phyloP scores from a whole-genome alignment of 129 eudicot genomes.

The Pittosporum tobira region DNA sequence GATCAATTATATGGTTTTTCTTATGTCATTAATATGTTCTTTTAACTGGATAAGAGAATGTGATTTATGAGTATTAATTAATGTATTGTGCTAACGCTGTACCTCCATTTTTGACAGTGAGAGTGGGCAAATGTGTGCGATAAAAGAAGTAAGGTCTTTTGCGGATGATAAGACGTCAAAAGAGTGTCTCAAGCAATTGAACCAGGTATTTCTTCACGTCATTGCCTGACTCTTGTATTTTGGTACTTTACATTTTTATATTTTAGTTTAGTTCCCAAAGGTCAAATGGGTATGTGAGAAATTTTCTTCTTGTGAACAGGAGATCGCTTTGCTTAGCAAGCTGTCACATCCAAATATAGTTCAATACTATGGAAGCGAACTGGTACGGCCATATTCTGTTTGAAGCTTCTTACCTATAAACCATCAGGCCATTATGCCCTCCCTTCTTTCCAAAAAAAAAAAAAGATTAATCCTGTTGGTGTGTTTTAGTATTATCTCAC shows the following conservation, averaged over 20 bases:
- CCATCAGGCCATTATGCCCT: neutral
- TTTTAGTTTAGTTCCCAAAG: neutral
- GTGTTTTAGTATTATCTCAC: too few species aligned
- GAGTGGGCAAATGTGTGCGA: conserved; percentile 92
- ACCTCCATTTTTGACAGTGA: conserved; percentile 35
- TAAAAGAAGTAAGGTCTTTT: conserved; percentile 70
- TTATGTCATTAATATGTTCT: conserved; percentile 6
- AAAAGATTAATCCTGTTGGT: too few species aligned
- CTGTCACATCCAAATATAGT: conserved; percentile 81
- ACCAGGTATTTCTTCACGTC: conserved; percentile 47
- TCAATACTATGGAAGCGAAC: conserved; percentile 80
- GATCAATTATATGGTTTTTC: neutral
- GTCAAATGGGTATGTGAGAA: conserved; percentile 2
- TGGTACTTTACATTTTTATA: neutral
- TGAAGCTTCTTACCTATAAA: neutral
- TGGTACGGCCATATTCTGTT: conserved; percentile 32
- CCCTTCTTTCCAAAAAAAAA: too few species aligned
- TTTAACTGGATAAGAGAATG: too few species aligned
- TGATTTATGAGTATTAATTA: too few species aligned
- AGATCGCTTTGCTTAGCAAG: conserved; percentile 63
- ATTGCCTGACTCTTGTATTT: neutral
- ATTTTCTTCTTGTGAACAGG: conserved; percentile 39
- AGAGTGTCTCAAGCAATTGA: conserved; percentile 78
- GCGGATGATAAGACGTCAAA: conserved; percentile 69
- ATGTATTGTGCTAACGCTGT: conserved; percentile 4